phyloP scores from a whole-genome alignment of 2,329 filamentous ascomycete genomes.

The Diaporthe australafricana region DNA sequence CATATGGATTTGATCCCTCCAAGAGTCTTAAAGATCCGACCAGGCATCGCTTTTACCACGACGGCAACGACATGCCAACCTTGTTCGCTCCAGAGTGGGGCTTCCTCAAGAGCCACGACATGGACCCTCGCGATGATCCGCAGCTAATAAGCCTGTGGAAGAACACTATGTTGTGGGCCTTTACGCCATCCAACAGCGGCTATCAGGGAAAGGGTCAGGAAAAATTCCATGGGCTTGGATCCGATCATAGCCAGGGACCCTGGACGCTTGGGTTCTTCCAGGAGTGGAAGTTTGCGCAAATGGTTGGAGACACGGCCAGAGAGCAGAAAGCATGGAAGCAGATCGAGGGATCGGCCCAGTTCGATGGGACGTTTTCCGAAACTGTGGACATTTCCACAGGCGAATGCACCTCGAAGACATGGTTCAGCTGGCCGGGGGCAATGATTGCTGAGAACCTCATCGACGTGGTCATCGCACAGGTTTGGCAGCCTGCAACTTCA shows the following conservation, averaged over 20 bases:
- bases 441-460: slow-evolving; percentile 37
- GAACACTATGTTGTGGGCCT: slow-evolving; percentile 39
- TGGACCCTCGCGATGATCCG: background rate
- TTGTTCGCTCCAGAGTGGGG: slow-evolving; percentile 39
- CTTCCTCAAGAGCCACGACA: background rate
- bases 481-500: background rate
- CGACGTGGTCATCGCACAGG: slow-evolving; percentile 13
- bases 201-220: slow-evolving; percentile 31
- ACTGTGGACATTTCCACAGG: slow-evolving; percentile 37
- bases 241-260: slow-evolving; percentile 37
- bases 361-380: slow-evolving; percentile 40
- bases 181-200: slow-evolving; percentile 37
- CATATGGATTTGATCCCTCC: slow-evolving; percentile 34
- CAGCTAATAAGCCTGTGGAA: slow-evolving; percentile 26
- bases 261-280: slow-evolving; percentile 41
- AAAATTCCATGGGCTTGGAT: slow-evolving; percentile 38
- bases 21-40: background rate
- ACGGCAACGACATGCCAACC: slow-evolving; percentile 41
- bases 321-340: slow-evolving; percentile 36
- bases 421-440: slow-evolving; percentile 41
- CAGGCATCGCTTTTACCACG: slow-evolving; percentile 36
- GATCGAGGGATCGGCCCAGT: slow-evolving; percentile 39
- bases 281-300: slow-evolving; percentile 38
- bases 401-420: slow-evolving; percentile 40
- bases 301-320: background rate